Evolutionary conservation across 148 eudicot species (phyloP).

Genomic region (Talinum fruticosum): DNA sequence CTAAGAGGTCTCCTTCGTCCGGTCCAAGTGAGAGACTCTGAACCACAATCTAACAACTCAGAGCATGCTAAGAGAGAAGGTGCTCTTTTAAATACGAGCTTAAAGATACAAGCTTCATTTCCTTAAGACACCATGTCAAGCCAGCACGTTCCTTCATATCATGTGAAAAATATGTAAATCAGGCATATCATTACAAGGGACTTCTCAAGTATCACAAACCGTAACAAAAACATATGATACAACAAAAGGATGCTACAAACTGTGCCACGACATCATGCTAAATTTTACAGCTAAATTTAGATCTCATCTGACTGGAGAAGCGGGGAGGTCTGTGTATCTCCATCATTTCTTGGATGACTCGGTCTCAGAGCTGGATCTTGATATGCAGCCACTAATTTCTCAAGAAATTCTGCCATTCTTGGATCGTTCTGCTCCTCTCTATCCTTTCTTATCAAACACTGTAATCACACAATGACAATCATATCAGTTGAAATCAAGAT

Average conservation of each 20-base stretch:
- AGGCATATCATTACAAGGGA: no score
- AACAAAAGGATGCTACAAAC: neutral
- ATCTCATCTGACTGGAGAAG: conserved; percentile 42
- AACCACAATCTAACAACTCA: no score
- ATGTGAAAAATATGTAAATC: no score
- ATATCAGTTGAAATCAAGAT: neutral
- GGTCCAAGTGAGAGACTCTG: no score
- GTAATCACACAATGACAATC: conserved; percentile 18
- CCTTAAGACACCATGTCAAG: no score
- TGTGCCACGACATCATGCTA: neutral
- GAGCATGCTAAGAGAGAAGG: no score
- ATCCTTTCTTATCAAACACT: conserved; percentile 84
- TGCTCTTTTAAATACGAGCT: no score
- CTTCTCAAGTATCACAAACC: no score
- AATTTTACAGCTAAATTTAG: conserved; percentile 5
- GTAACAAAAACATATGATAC: neutral
- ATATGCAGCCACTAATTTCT: conserved; percentile 61
- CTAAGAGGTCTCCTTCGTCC: no score
- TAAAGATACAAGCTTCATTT: no score
- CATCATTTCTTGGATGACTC: conserved; percentile 27
- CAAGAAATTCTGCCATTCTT: conserved; percentile 53
- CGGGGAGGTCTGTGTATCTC: conserved; percentile 41
- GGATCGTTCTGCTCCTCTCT: conserved; percentile 54
- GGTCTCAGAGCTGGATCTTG: conserved; percentile 73
- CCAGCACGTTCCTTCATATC: no score